phyloP scores from a whole-genome alignment of 805 yeast species.

The Kodamaea fukazawae region DNA sequence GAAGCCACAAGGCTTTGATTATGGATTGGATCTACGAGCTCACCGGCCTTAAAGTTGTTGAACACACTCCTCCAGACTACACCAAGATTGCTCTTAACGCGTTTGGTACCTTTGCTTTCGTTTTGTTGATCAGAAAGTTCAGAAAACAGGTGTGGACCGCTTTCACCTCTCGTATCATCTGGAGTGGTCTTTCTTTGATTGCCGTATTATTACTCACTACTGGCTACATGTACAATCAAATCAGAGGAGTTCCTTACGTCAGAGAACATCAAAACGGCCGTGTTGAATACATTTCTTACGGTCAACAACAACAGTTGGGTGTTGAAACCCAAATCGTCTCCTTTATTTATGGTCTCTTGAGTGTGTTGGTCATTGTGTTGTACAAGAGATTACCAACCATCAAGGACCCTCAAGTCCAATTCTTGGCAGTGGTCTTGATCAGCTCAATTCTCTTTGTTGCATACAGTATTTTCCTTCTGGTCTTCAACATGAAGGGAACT shows the following conservation, averaged over 20 bases:
- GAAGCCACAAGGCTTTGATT: conserved; percentile 40
- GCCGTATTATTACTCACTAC: conserved; percentile 68
- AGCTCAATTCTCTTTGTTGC: conserved; percentile 48
- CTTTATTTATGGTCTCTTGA: conserved; percentile 65
- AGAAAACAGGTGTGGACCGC: conserved; percentile 34
- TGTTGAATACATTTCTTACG: conserved; percentile 42
- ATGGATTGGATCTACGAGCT: conserved; percentile 31
- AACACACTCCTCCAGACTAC: conserved; percentile 45
- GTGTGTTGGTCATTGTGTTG: conserved; percentile 58
- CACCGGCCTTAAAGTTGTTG: conserved; percentile 34
- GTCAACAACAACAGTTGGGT: conserved; percentile 77
- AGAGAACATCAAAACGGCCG: conserved; percentile 40
- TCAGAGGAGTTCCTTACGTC: conserved; percentile 69
- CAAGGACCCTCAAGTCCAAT: conserved; percentile 43
- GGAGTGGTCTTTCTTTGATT: conserved; percentile 71
- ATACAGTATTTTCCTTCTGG: conserved; percentile 61
- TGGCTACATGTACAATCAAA: conserved; percentile 92
- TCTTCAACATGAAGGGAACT: conserved; percentile 67
- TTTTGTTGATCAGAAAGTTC: conserved; percentile 26
- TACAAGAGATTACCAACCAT: conserved; percentile 54
- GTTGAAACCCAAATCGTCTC: conserved; percentile 87
- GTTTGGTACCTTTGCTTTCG: conserved; percentile 29
- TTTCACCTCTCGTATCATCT: conserved; percentile 52
- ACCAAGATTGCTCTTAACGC: conserved; percentile 34
- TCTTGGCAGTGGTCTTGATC: conserved; percentile 47